phyloP scores from a whole-genome alignment of 257 asterid species.

The Solanum virginianum region DNA sequence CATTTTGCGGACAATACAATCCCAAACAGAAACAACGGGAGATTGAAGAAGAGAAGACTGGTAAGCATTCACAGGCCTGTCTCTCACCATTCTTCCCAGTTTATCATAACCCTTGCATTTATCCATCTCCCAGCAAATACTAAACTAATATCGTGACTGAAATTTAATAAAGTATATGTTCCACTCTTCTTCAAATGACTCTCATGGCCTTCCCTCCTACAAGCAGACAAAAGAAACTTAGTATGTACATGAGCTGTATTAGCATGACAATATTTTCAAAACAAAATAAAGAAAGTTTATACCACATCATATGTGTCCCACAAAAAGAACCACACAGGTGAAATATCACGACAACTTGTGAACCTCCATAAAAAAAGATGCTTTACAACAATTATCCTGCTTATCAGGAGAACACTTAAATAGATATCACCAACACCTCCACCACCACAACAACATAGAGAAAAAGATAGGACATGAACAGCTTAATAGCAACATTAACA shows the following conservation, averaged over 20 bases:
- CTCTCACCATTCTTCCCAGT: conserved; percentile 40
- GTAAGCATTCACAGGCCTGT: conserved; percentile 25
- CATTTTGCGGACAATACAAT: conserved; percentile 79
- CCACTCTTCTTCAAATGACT: conserved; percentile 20
- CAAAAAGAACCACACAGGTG: not conserved
- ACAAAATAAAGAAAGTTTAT: not conserved
- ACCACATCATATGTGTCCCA: not conserved
- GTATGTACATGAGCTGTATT: not conserved
- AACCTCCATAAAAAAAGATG: not conserved
- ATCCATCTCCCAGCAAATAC: conserved; percentile 21
- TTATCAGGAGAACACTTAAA: not conserved
- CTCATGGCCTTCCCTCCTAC: conserved; percentile 68
- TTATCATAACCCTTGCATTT: conserved; percentile 24
- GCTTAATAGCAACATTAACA: not conserved
- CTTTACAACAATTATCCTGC: not conserved
- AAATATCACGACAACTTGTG: not conserved
- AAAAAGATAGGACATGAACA: not conserved
- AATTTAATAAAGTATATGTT: not conserved
- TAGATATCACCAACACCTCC: not conserved
- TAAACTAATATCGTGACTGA: conserved; percentile 1
- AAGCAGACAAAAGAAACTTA: not conserved
- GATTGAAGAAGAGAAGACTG: conserved; percentile 60
- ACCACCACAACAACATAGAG: not conserved
- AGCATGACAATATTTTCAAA: not conserved
- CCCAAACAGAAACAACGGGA: conserved; percentile 87